Evolutionary conservation across 2,329 filamentous ascomycete genomes (phyloP).

Genomic region (Chaetomium olivaceum): DNA sequence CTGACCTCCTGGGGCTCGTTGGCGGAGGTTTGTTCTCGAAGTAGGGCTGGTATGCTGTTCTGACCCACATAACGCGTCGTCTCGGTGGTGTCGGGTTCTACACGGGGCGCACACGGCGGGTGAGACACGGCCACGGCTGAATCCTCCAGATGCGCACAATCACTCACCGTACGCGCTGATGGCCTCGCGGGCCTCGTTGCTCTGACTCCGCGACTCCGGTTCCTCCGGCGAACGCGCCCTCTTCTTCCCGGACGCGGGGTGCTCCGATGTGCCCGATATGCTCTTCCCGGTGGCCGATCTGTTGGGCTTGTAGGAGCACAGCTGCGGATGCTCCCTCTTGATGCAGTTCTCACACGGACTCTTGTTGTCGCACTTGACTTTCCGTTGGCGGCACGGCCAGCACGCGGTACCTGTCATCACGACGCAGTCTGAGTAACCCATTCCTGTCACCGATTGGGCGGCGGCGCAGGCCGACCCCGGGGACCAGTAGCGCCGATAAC

Average conservation of each 20-base stretch:
- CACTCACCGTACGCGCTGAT: conserved; percentile 38
- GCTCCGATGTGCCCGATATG: conserved; percentile 35
- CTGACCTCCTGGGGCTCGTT: conserved; percentile 55
- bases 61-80: conserved; percentile 64
- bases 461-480: not conserved
- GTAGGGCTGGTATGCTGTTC: conserved; percentile 66
- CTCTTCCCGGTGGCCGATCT: conserved; percentile 43
- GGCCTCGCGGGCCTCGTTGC: conserved; percentile 42
- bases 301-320: conserved; percentile 69
- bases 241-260: conserved; percentile 41
- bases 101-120: not conserved
- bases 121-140: conserved; percentile 3
- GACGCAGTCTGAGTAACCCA: conserved; percentile 11
- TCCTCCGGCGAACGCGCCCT: conserved; percentile 48
- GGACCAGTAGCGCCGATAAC: not conserved
- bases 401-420: conserved; percentile 56
- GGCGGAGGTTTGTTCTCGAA: conserved; percentile 60
- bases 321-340: conserved; percentile 63
- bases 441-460: not conserved
- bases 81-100: conserved; percentile 55
- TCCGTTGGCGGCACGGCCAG: conserved; percentile 67
- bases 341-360: conserved; percentile 68
- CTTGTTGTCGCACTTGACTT: conserved; percentile 70
- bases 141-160: not conserved
- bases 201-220: conserved; percentile 40